A percentile compares a stretch with the other conserved stretches of the same genome.
Conservation (phyloP, 768 basidiomycete species). For the Hygrophorus pudorinus region DNA sequence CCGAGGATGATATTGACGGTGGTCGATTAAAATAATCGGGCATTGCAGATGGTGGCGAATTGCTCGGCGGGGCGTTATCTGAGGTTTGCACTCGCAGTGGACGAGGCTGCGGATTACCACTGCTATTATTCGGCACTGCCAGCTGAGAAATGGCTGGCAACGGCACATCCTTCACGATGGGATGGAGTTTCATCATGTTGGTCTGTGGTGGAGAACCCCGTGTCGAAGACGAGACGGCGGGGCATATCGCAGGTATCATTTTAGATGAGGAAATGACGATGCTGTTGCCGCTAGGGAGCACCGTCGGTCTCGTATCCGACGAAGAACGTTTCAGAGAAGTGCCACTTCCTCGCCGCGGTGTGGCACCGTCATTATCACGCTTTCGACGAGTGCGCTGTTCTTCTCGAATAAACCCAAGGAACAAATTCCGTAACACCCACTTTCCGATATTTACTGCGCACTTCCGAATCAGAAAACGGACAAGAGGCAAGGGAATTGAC, state of each 20-base stretch:
- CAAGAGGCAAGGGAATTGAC: slow-evolving; percentile 12
- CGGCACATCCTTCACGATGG: slow-evolving; percentile 19
- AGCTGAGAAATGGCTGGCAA: too few species aligned
- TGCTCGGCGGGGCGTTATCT: too few species aligned
- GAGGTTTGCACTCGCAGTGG: too few species aligned
- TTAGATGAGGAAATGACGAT: slow-evolving; percentile 53
- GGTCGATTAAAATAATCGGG: too few species aligned
- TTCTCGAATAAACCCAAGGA: slow-evolving; percentile 66
- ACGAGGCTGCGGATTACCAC: too few species aligned
- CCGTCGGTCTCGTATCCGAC: slow-evolving; percentile 5
- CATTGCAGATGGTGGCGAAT: too few species aligned
- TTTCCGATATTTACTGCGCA: slow-evolving; percentile 80
- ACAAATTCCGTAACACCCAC: slow-evolving; percentile 83
- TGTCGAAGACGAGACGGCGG: slow-evolving; percentile 31
- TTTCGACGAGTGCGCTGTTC: slow-evolving; percentile 37
- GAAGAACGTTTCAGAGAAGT: too few species aligned
- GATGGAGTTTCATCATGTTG: slow-evolving; percentile 44
- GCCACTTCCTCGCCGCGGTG: too few species aligned
- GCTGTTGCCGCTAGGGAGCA: slow-evolving; percentile 10
- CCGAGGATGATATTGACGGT: too few species aligned
- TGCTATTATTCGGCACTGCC: too few species aligned
- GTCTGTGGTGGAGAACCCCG: slow-evolving; percentile 47
- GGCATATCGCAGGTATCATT: slow-evolving; percentile 58
- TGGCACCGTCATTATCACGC: too few species aligned
- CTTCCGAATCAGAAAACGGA: slow-evolving; percentile 5